Evolutionary conservation across 2,329 filamentous ascomycete genomes (phyloP), one percentile per base, ranked within the genome.

Genomic region (Cladosporium sp.): DNA sequence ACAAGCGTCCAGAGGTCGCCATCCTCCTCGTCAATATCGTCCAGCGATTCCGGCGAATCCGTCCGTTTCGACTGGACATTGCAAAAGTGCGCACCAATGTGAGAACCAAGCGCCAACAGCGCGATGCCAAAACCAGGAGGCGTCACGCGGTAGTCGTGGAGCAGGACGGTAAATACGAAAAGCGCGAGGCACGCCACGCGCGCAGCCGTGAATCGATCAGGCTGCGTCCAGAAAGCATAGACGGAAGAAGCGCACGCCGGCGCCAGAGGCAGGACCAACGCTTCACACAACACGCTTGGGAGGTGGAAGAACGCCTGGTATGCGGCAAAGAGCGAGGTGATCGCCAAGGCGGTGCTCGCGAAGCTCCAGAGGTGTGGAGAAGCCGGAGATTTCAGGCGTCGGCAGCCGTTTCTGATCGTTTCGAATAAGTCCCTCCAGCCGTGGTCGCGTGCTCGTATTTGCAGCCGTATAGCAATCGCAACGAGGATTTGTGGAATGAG

Each of bases 281-380:
- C 42, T 14, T 34, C 46, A n/a, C 53, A 46, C 9, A 52, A 48
- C 28, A 52, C 43, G 37, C 55, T 58, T 13, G 43, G 49, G 16
- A 52, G 18, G 42, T 58, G 56, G 11, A 46, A 32, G 32, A 54
- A 46, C 6, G 53, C 46, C 34, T 56, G 56, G 32, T 54, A 58
- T 5, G 45, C 49, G 14, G 52, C 40, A 22, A 58, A 43, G 9
- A 58, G 51, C 18, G 42, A 49, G 3, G 13, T 45, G 14, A 54
- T 52, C 10, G 31, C 38, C 32, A 55, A 18, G 10, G 41, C 34
- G 5, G 35, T 43, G 48, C 46, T 44, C 3, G 45, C 28, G 28
- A 49, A 53, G n/a, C 10, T 49, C 44, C 48, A 49, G 4, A 38
- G n/a, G 13, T 43, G 48, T 9, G n/a, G 37, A 31, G 31, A 50